phyloP scores from a whole-genome alignment of 139 green algal genomes.

The Volvox africanus region DNA sequence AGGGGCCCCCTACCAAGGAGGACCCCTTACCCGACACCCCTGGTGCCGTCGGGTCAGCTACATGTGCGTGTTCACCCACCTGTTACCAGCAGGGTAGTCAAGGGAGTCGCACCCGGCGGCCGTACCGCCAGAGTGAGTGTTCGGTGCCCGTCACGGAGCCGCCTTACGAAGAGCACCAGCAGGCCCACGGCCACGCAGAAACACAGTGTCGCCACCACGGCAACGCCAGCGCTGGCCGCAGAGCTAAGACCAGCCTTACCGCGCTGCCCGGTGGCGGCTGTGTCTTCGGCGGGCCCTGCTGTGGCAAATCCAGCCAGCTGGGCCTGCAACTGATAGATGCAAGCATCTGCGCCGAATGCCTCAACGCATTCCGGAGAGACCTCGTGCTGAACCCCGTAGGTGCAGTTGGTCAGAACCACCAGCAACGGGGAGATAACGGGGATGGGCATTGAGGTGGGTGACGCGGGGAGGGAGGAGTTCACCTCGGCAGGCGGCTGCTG shows the following conservation, averaged over 20 bases:
- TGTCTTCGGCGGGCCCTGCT: not conserved
- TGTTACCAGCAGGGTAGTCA: conserved; percentile 33
- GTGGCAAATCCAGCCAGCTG: not conserved
- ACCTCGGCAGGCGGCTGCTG: too few relatives aligned
- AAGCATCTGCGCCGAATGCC: not conserved
- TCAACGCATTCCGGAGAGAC: not conserved
- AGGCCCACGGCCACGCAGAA: not conserved
- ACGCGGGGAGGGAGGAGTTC: too few relatives aligned
- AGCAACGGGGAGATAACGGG: not conserved
- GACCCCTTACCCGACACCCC: too few relatives aligned
- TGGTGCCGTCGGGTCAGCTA: too few relatives aligned
- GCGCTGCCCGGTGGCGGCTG: too few relatives aligned
- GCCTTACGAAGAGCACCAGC: not conserved
- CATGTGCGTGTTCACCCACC: not conserved
- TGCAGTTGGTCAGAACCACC: not conserved
- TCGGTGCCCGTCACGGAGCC: not conserved
- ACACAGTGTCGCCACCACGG: conserved; percentile 15
- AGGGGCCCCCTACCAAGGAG: too few relatives aligned
- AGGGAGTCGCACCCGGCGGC: not conserved
- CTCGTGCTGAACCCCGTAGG: conserved; percentile 25
- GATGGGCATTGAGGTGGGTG: too few relatives aligned
- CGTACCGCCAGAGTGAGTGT: conserved; percentile 39
- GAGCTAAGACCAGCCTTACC: not conserved
- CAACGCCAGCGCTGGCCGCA: not conserved
- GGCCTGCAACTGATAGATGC: not conserved